Conservation (phyloP, 768 basidiomycete species). For the Xerocomellus chrysenteron region DNA sequence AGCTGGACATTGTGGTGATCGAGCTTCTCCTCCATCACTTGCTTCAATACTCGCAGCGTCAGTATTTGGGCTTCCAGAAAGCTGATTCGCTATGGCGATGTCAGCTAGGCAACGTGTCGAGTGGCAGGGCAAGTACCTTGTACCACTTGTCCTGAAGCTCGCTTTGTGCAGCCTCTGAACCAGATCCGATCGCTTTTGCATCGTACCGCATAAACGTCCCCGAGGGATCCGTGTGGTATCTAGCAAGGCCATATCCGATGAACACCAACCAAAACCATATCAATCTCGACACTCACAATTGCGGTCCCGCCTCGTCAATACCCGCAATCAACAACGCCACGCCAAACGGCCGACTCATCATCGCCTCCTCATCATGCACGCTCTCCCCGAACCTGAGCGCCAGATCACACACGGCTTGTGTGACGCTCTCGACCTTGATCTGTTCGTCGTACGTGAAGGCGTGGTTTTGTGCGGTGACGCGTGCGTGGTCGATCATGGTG, state of each 20-base stretch:
- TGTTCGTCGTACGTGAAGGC: constrained; percentile 94
- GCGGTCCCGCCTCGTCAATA: constrained; percentile 92
- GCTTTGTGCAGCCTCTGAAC: constrained; percentile 95
- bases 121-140: constrained; percentile 52
- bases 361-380: constrained; percentile 96
- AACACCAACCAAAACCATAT: constrained; percentile 1
- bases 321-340: constrained; percentile 98
- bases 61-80: constrained; percentile 84
- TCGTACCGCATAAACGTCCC: constrained; percentile 97
- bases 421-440: constrained; percentile 97
- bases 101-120: constrained; percentile 6
- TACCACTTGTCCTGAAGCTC: constrained; percentile 98
- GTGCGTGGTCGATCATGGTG: constrained; percentile 99
- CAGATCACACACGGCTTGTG: constrained; percentile 97
- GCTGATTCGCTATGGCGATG: constrained; percentile 75
- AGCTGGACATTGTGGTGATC: constrained; percentile 99
- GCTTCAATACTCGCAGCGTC: constrained; percentile 88
- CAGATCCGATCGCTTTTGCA: constrained; percentile 98
- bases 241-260: constrained; percentile 32
- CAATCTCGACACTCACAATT: constrained; percentile 63
- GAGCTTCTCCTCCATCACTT: constrained; percentile 99
- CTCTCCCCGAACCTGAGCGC: constrained; percentile 98
- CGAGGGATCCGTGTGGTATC: constrained; percentile 97
- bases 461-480: constrained; percentile 95
- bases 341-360: constrained; percentile 99